phyloP scores from a whole-genome alignment of 768 basidiomycete species.

The Kwoniella heveanensis region DNA sequence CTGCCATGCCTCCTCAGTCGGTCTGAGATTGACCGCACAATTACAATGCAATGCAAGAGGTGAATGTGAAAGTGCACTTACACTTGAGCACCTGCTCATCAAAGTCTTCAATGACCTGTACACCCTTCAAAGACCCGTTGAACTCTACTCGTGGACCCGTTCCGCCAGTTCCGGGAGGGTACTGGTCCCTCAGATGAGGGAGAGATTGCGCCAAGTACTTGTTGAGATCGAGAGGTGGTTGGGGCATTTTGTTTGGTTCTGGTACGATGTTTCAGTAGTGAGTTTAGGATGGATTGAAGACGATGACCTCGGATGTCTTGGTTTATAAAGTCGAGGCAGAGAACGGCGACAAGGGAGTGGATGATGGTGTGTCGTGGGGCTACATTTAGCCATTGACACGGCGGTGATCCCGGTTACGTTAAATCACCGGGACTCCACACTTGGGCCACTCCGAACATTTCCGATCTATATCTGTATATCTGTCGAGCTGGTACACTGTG shows the following conservation, averaged over 20 bases:
- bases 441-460: slow-evolving; percentile 2
- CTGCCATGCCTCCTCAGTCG: too few relatives aligned
- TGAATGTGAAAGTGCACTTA: slow-evolving; percentile 25
- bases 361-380: background rate
- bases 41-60: background rate
- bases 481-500: too few relatives aligned
- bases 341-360: background rate
- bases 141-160: slow-evolving; percentile 42
- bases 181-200: slow-evolving; percentile 48
- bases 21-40: too few relatives aligned
- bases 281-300: background rate
- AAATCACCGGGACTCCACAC: background rate
- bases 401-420: slow-evolving; percentile 2
- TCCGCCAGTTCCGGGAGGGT: slow-evolving; percentile 53
- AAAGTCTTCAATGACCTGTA: slow-evolving; percentile 51
- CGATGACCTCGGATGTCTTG: background rate
- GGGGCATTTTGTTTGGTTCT: slow-evolving; percentile 53
- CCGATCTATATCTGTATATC: slow-evolving; percentile 1
- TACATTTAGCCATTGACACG: background rate
- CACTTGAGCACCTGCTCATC: slow-evolving; percentile 46
- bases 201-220: slow-evolving; percentile 51
- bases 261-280: too few relatives aligned
- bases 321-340: background rate
- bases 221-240: slow-evolving; percentile 50
- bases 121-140: slow-evolving; percentile 46